Percentiles rank a stretch among this genome's conserved stretches.
phyloP scores from a whole-genome alignment of 108 stramenopile species.

The Fistulifera pelliculosa region DNA sequence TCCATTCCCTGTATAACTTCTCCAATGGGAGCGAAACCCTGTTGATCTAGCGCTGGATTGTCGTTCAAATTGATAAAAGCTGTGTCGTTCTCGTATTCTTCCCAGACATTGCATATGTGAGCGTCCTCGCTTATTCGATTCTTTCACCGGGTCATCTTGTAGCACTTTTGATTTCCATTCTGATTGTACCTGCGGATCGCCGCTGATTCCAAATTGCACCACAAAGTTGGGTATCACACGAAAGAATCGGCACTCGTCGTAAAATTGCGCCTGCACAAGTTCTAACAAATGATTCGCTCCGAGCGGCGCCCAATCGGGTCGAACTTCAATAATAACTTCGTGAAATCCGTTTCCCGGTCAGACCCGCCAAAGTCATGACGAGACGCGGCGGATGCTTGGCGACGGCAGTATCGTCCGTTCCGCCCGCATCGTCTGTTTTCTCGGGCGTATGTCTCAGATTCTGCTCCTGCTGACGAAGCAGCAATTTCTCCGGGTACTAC shows the following conservation, averaged over 20 bases:
- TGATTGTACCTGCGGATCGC: conserved; percentile 56
- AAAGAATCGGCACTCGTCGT: conserved; percentile 71
- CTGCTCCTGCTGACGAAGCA: no score
- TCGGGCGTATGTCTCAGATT: no score
- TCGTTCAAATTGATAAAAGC: conserved; percentile 70
- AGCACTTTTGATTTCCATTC: conserved; percentile 51
- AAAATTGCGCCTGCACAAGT: conserved; percentile 45
- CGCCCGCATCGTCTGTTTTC: no score
- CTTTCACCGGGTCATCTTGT: conserved; percentile 80
- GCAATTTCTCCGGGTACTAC: no score
- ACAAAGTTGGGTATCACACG: conserved; percentile 88
- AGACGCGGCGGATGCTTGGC: no score
- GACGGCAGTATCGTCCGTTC: no score
- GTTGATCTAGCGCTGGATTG: conserved; percentile 85
- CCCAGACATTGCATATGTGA: conserved; percentile 88
- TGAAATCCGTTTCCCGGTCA: no score
- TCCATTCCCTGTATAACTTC: conserved; percentile 87
- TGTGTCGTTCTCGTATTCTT: conserved; percentile 85
- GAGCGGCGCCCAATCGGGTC: conserved; percentile 72
- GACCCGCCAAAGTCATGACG: no score
- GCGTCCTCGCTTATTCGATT: conserved; percentile 68
- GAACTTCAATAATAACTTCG: conserved; percentile 46
- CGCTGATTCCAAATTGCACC: conserved; percentile 88
- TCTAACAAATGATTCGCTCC: conserved; percentile 68
- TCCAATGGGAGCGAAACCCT: conserved; percentile 89